Evolutionary conservation across 73 alveolate genomes (phyloP).

Genomic region (Paramecium sonneborni): DNA sequence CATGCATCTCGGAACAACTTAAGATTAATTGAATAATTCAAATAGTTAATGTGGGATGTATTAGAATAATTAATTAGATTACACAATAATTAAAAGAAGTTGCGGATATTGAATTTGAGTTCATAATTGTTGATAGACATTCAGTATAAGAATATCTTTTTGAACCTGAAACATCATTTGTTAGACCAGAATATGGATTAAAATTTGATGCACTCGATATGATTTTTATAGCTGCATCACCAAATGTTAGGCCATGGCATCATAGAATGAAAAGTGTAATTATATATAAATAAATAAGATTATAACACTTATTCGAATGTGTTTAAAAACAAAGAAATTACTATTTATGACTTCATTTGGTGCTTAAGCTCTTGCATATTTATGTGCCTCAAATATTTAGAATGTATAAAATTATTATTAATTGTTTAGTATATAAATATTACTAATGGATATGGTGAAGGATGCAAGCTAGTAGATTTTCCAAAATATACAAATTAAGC

Average conservation of each 20-base stretch:
- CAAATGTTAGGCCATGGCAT: slow-evolving; percentile 66
- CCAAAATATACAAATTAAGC: slow-evolving; percentile 52
- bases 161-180: slow-evolving; percentile 62
- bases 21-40: background rate
- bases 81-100: slow-evolving; percentile 44
- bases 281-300: background rate
- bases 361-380: slow-evolving; percentile 58
- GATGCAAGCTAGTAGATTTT: slow-evolving; percentile 60
- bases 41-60: slow-evolving; percentile 4
- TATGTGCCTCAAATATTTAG: slow-evolving; percentile 59
- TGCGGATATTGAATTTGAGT: slow-evolving; percentile 62
- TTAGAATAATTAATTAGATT: background rate
- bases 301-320: slow-evolving; percentile 59
- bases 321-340: slow-evolving; percentile 61
- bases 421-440: slow-evolving; percentile 44
- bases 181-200: slow-evolving; percentile 52
- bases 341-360: slow-evolving; percentile 61
- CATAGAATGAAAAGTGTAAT: slow-evolving; percentile 49
- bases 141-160: slow-evolving; percentile 53
- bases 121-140: slow-evolving; percentile 41
- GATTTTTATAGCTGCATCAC: slow-evolving; percentile 57
- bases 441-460: slow-evolving; percentile 59
- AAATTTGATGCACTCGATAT: slow-evolving; percentile 64
- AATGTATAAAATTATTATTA: slow-evolving; percentile 10
- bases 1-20: background rate